These are phyloP conservation scores for Diaporthe eres DNA, from an alignment of 2,329 filamentous ascomycete genomes.

Conservation along the genomic window DNA sequence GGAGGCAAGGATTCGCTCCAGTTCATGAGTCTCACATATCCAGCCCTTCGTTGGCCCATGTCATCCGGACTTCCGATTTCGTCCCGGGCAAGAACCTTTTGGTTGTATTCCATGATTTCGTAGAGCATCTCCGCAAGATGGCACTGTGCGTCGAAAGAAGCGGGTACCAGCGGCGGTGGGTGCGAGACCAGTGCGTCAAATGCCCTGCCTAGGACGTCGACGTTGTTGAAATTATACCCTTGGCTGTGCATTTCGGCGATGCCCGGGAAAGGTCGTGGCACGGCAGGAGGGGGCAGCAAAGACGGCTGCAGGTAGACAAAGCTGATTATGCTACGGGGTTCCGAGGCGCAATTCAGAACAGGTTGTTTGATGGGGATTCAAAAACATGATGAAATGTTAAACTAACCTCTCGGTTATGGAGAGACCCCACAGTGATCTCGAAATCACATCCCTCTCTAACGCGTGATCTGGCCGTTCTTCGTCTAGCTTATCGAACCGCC, in stretches of 20 bases:
- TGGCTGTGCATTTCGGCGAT: background rate
- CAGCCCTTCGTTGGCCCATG: background rate
- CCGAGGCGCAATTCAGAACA: background rate
- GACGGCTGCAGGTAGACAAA: conserved; percentile 20
- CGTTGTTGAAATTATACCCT: background rate
- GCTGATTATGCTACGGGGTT: background rate
- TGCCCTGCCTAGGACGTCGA: background rate
- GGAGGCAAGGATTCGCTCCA: conserved; percentile 5
- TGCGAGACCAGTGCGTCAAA: background rate
- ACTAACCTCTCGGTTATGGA: background rate
- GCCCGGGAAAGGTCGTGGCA: background rate
- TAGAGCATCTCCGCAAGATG: background rate
- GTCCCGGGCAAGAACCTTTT: background rate
- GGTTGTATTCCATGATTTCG: background rate
- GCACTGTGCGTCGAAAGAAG: background rate
- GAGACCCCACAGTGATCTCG: conserved; percentile 3
- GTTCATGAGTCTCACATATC: background rate
- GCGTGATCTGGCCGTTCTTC: background rate
- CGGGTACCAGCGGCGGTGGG: background rate
- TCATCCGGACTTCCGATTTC: background rate
- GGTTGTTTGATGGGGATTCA: too few relatives aligned
- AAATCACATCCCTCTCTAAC: background rate
- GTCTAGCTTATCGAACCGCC: background rate
- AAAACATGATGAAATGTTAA: background rate
- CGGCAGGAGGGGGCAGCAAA: background rate